Base-by-base conservation (phyloP, 1,284 basidiomycete species). In the Fistulina hepatica region DNA sequence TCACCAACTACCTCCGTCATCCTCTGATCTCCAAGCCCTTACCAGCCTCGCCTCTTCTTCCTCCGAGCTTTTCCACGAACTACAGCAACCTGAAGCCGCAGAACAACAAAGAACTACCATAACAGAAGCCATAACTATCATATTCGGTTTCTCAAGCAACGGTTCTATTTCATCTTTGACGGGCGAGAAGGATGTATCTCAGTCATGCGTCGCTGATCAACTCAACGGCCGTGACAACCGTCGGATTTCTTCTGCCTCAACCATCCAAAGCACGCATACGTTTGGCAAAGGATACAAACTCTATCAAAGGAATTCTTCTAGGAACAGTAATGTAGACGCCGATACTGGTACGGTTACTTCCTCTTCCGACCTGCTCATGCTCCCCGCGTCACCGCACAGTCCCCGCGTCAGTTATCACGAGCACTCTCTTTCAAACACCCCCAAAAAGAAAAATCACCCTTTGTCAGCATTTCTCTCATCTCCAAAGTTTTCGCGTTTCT, bases 71-170 rank as follows among this genome's bases (percentile, higher is more conserved):
- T 13, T 16, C 28, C 28, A 31, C 15, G 15, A 31, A 16, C 13
- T 31, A 13, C 3, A 16, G 15, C 28, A 59, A 68, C 21, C 51
- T 67, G 36, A 64, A 53, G 32, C 52, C 67, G n/a, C 28, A 31
- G 13, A 58, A 58, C 34, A 53, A 57, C 13, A 48, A 67, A 34
- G 46, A n/a, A n/a, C 58, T 13, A 63, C 56, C 42, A 71, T 67
- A 37, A 67, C 64, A 16, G 72, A 67, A 21, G 64, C 71, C 34
- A 73, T 80, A 33, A 74, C 73, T 6, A 63, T 79, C 28, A 53
- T 76, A 35, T 55, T 75, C 43, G 64, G 69, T 36, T 37, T 37
- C 21, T 33, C 23, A 27, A 16, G 27, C 10, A 7, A 17, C n/a
- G 21, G 19, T 19, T 31, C 28, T 3, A 8, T 31, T 19, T 13